These are phyloP conservation scores for Boletus rufocinnamomeus DNA, from an alignment of 768 basidiomycete genomes.

Conservation along the genomic window DNA sequence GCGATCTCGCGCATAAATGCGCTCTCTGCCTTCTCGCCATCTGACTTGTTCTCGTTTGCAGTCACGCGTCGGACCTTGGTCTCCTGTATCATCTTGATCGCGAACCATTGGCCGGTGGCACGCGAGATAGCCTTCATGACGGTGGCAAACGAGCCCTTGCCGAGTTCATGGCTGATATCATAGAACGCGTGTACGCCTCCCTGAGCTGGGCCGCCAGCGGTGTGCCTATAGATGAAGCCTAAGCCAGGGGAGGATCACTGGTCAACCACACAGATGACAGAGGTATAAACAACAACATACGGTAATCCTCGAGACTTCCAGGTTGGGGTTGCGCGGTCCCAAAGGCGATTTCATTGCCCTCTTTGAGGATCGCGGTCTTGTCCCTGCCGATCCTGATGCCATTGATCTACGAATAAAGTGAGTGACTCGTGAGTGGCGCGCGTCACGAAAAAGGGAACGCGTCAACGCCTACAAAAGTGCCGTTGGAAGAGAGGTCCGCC, in stretches of 20 bases:
- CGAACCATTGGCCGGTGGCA: slow-evolving; percentile 70
- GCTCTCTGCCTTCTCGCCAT: slow-evolving; percentile 32
- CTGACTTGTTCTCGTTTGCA: slow-evolving; percentile 34
- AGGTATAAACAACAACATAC: slow-evolving; percentile 43
- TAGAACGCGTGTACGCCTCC: slow-evolving; percentile 65
- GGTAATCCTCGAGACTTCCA: slow-evolving; percentile 67
- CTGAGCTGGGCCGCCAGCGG: slow-evolving; percentile 49
- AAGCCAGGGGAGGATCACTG: neutral
- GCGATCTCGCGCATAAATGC: slow-evolving; percentile 71
- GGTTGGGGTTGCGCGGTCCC: slow-evolving; percentile 57
- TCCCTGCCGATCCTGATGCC: slow-evolving; percentile 42
- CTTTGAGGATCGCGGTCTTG: slow-evolving; percentile 43
- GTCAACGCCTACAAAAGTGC: slow-evolving; percentile 40
- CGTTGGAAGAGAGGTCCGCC: slow-evolving; percentile 43
- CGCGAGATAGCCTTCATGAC: slow-evolving; percentile 82
- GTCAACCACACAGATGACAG: neutral
- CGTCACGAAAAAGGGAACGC: slow-evolving; percentile 19
- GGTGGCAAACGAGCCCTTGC: slow-evolving; percentile 89
- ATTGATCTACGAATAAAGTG: slow-evolving; percentile 37
- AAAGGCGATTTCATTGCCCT: slow-evolving; percentile 86
- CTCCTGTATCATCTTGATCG: slow-evolving; percentile 84
- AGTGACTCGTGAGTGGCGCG: slow-evolving; percentile 11
- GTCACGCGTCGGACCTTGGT: slow-evolving; percentile 45
- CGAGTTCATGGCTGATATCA: slow-evolving; percentile 70
- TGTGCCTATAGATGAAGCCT: slow-evolving; percentile 77